Base-by-base conservation (phyloP, 441 rosid genomes). In the Lepidium campestre region DNA sequence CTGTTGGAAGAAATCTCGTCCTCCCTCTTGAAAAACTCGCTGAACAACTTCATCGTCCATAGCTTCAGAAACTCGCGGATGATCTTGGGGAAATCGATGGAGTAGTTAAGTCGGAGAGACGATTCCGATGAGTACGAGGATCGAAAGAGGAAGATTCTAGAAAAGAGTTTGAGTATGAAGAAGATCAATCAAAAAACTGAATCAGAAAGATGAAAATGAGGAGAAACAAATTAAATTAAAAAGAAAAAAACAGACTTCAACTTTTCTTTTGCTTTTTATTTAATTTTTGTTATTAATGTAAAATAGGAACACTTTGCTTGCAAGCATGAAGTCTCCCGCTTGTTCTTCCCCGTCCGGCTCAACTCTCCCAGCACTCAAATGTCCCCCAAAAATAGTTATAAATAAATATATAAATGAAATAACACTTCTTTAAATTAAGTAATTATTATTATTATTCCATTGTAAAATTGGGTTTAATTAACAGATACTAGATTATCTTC, bases 31-130 rank as follows among this genome's bases (percentile, higher is more conserved):
- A 75, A 94, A 84, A 42, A 91, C 93, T 74, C 97, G 86, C 82
- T 94, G 96, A 29, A 94, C 96, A 53, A 94, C 91, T 42, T 88
- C 97, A 73, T 93, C 89, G 44, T 94, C 97, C 99, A 94, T 94
- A 34, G 53, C 5, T 61, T 10, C 17, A 29, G 27, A 25, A 17
- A 29, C 32, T 40, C 4, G 54, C 40, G 59, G 63, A 50, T 72
- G 72, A 72, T 63, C 71, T 44, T 58, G 22, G 61, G 10, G 53
- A 1, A 58, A 52, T 36, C 63, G 56, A 50, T 14, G 20, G 34
- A 40, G 47, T 35, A 47, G 46, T 36, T 35, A 29, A 37, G 7
- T 8, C 57, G 39, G 58, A 65, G 77, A 73, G 45, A 66, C 11
- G 49, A 45, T 56, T 46, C 61, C 55, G 60, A 58, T 40, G 52